Base-by-base conservation (phyloP, 2,329 filamentous ascomycete species). In the Alternaria infectoria region DNA sequence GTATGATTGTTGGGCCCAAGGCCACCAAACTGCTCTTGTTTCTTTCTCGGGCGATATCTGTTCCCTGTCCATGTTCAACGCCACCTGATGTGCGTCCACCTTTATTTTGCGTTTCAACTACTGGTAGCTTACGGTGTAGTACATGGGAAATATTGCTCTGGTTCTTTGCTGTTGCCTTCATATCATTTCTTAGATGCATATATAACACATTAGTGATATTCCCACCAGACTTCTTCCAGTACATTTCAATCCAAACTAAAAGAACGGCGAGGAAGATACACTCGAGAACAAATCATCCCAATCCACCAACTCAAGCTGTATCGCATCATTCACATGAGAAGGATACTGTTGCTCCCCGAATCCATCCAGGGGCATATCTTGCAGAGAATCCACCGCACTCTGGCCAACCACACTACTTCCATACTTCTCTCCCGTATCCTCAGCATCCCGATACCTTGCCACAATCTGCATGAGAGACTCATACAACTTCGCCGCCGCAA, bases 1-100 rank as follows among this genome's bases (percentile, higher is more conserved):
- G 36, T 17, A 61, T 64, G 32, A 50, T 44, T 69, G 47, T 59
- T 67, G 62, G 62, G 60, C 62, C 60, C 54, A 15, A 69, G 65
- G 64, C 62, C 62, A 67, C 49, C 13, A 52, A 8, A 3, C 1
- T 8, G 43, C 10, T 45, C 19, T 8, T 23, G 4, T 17, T 21
- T 2, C 7, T 3, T 5, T 23, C 6, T 7, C 3, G 9, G 2
- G 4, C 25, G 21, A 10, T 25, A 30, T 6, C 12, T 5, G 11
- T 30, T 12, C 11, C 5, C 28, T 30, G 28, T 30, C 1, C 28
- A 30, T 30, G 11, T 6, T 30, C 11, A 11, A 11, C 28, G 11
- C 11, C 28, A 2, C 11, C 3, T 30, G 28, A 13, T 13, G 11
- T 30, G 12, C 11, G 11, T 30, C 28, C 12, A 30, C 3, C 12